Percentiles rank a stretch among this genome's conserved stretches.
phyloP scores from a whole-genome alignment of 768 basidiomycete genomes.

The Auricularia cornea region DNA sequence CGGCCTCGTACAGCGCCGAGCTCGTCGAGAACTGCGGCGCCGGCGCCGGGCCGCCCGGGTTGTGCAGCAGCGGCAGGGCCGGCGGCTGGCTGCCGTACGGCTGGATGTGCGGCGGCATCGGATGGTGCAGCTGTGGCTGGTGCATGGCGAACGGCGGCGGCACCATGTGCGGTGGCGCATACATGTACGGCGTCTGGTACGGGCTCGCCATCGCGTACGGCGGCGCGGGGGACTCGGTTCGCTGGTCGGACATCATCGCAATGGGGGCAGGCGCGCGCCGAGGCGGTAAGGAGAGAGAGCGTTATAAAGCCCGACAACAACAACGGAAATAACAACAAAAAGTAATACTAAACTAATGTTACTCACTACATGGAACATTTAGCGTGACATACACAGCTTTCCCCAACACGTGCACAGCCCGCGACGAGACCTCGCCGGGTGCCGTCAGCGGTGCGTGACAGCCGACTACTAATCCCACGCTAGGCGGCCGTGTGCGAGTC shows the following conservation, averaged over 20 bases:
- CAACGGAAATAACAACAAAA: too few species aligned
- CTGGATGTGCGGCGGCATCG: neutral
- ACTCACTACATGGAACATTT: too few species aligned
- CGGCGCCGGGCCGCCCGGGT: constrained; percentile 22
- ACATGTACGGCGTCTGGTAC: neutral
- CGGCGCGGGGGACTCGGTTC: neutral
- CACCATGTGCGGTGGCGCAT: neutral
- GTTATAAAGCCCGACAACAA: neutral
- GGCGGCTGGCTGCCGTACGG: constrained; percentile 26
- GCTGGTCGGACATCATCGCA: neutral
- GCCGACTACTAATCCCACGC: neutral
- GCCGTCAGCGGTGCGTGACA: too few species aligned
- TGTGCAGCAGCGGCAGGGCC: constrained; percentile 28
- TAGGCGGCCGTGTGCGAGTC: neutral
- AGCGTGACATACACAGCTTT: neutral
- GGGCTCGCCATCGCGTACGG: neutral
- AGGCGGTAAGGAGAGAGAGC: neutral
- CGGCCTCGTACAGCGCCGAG: constrained; percentile 4
- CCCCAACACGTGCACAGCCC: neutral
- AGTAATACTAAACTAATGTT: too few species aligned
- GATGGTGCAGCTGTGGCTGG: neutral
- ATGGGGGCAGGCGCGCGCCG: neutral
- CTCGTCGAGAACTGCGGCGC: constrained; percentile 9
- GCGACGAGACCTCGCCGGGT: neutral
- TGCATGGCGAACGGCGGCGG: neutral